Evolutionary conservation across 106 monocot genomes (phyloP), one percentile per base, ranked within the genome.

Genomic region (Hemerocallis citrina): DNA sequence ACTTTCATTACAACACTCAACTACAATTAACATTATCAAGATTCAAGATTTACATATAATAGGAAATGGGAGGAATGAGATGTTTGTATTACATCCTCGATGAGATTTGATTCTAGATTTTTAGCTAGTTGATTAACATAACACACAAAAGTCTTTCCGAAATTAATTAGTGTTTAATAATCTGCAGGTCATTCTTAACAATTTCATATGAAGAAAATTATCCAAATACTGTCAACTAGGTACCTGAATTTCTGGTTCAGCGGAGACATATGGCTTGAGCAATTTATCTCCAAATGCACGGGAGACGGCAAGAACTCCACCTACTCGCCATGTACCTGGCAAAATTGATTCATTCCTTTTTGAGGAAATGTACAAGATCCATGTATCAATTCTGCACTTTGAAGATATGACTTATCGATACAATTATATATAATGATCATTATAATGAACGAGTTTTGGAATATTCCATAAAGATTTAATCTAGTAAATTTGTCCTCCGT

Each of bases 291-390:
- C 83, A 83, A 88, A 88, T 42, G 83, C 88, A 64, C 80, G 83
- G 64, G 83, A 83, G 55, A 88, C 88, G 45, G 83, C 88, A 68
- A 88, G 83, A 64, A 88, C 73, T 37, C 83, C 88, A 68, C 88
- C 77, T 28, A 88, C 88, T 23, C 88, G 55, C 88, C 83, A 83
- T 25, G 83, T 88, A 32, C 83, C 80, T 83, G 27, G 15, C 38
- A 36, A 71, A 35, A 25, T 64, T 50, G 7, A 50, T n/a, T 15
- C 20, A 67, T 47, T 41, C 32, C 31, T 57, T 15, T 21, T 35
- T 57, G 5, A 20, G 6, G 3, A 7, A 57, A 36, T 6, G 34
- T 34, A 57, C 8, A 36, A 49, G 7, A 49, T 6, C 2, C 4
- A 48, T 8, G 21, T 49, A 17, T 19, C 49, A 19, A 19, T 49